Evolutionary conservation across 176 grass and related monocot species (phyloP), one percentile per base, ranked within the genome.

Genomic region (Aechmea fasciata): DNA sequence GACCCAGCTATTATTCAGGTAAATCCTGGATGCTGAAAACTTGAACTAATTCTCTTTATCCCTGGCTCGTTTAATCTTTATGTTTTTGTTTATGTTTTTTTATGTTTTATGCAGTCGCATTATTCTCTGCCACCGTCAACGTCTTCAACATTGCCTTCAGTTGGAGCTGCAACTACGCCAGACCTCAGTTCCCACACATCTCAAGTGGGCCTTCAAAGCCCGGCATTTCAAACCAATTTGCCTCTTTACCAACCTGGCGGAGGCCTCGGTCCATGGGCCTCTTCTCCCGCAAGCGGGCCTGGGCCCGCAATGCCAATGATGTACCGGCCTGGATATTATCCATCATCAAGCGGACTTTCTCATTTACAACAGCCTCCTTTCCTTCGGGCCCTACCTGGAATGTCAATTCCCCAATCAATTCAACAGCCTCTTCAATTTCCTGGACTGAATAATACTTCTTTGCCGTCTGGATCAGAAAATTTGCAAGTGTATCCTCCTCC

Each of bases 1-100:
- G 91, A 96, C 76, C 91, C 91, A 75, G 83, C 91, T 72, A 90
- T 96, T 84, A 96, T 90, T 48, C 87, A 96, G 91, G 87, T 96
- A 80, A 53, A 7, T 1, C 20, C 18, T 26, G 70, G 62, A 71
- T 52, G 25, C 20, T 70, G 47, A 52, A 68, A 67, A 62, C 2
- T 52, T 71, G n/a, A 18, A 53, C 18, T 13, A n/a, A 57, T 13
- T 14, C 12, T 5, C 9, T 79, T 61, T 63, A 13, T n/a, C 20
- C 19, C 47, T 18, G 55, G 55, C 55, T 61, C 55, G n/a, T 57
- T 57, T 48, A 6, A 11, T 41, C 9, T 63, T 52, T 52, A 75
- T 41, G 33, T 41, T 41, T 41, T 41, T 7, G 4, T 41, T 41
- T 41, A 4, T 5, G 3, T 82, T 49, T 80, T 52, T 9, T 69